Conservation (phyloP, 2,329 filamentous ascomycete genomes). For the Diaporthe citri region DNA sequence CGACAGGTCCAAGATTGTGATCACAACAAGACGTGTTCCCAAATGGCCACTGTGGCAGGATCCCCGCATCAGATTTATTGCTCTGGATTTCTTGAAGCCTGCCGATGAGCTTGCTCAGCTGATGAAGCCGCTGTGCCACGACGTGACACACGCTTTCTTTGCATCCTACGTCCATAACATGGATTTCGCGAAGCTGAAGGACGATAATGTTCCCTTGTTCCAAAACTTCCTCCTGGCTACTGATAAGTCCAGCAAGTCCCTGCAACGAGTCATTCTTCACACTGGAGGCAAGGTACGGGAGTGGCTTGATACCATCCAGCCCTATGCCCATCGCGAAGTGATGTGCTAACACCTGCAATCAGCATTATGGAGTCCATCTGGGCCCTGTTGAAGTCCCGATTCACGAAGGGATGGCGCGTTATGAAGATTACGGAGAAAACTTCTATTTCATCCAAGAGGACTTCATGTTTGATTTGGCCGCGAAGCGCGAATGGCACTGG, state of each 20-base stretch:
- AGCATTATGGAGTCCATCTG: conserved; percentile 63
- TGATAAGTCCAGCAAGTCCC: conserved; percentile 26
- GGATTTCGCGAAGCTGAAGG: conserved; percentile 37
- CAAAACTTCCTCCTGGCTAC: conserved; percentile 37
- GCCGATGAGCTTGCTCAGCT: conserved; percentile 36
- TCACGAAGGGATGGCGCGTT: conserved; percentile 55
- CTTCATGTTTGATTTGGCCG: conserved; percentile 47
- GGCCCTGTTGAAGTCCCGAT: conserved; percentile 57
- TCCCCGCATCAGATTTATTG: conserved; percentile 36
- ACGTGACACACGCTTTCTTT: conserved; percentile 41
- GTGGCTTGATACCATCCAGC: too few species aligned
- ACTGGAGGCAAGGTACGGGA: conserved; percentile 39
- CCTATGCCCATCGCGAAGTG: not conserved
- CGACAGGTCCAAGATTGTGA: conserved; percentile 36
- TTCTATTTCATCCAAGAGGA: conserved; percentile 62
- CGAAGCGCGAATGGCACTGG: conserved; percentile 44
- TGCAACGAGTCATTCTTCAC: conserved; percentile 37
- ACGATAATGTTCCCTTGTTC: conserved; percentile 38
- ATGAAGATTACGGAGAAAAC: conserved; percentile 55
- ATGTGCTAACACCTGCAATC: conserved; percentile 49
- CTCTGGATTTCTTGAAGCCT: conserved; percentile 39
- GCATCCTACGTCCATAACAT: conserved; percentile 38
- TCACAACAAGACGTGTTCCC: conserved; percentile 37
- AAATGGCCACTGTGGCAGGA: conserved; percentile 37
- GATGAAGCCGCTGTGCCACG: conserved; percentile 29